Conservation (phyloP, 1,284 basidiomycete species). For the Apiotrichum brassicae region DNA sequence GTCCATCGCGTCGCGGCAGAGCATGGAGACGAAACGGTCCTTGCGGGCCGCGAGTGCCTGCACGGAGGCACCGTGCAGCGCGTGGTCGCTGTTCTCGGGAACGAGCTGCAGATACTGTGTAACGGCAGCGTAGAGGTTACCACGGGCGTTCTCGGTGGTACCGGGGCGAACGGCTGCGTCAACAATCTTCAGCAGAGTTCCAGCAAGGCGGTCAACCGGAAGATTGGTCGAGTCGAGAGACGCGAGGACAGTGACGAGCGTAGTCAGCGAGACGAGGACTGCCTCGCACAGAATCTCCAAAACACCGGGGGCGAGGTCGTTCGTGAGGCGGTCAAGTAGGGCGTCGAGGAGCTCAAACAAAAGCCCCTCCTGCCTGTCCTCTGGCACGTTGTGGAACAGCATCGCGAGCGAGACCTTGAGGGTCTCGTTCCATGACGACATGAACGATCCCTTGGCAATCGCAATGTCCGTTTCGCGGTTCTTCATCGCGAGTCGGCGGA, state of each 20-base stretch:
- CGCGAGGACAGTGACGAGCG: constrained; percentile 63
- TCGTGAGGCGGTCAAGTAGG: constrained; percentile 50
- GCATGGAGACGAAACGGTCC: constrained; percentile 68
- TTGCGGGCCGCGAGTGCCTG: constrained; percentile 52
- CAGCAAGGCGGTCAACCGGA: constrained; percentile 70
- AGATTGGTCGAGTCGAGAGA: constrained; percentile 58
- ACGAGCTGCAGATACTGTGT: constrained; percentile 78
- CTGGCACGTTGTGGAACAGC: constrained; percentile 67
- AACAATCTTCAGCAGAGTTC: constrained; percentile 68
- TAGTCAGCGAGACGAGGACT: constrained; percentile 72
- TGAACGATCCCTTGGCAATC: constrained; percentile 62
- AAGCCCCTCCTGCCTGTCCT: constrained; percentile 73
- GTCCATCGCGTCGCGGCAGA: constrained; percentile 86
- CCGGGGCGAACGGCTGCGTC: constrained; percentile 71
- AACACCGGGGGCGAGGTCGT: constrained; percentile 59
- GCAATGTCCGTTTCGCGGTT: constrained; percentile 77
- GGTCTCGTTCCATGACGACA: constrained; percentile 74
- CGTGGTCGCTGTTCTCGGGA: constrained; percentile 12
- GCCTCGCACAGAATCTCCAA: constrained; percentile 75
- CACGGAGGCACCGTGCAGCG: constrained; percentile 59
- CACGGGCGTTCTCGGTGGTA: constrained; percentile 82
- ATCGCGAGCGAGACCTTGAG: constrained; percentile 76
- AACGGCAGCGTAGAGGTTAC: constrained; percentile 87
- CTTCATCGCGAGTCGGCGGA: constrained; percentile 75
- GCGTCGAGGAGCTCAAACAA: constrained; percentile 80